phyloP scores from a whole-genome alignment of 768 basidiomycete species.

The Artomyces pyxidatus region DNA sequence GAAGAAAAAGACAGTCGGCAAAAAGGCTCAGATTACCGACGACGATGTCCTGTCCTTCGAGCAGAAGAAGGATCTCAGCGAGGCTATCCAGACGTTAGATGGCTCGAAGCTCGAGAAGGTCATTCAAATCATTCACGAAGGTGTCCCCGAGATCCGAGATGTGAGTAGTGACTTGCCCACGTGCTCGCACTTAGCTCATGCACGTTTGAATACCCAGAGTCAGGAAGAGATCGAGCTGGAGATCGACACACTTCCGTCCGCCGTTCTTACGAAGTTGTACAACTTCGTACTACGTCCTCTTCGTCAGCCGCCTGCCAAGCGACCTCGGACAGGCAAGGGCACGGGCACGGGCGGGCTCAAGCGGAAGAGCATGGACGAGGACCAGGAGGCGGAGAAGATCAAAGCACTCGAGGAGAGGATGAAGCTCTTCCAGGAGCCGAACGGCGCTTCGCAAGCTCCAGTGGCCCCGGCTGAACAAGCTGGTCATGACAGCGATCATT shows the following conservation, averaged over 20 bases:
- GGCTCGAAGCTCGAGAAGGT: slow-evolving; percentile 80
- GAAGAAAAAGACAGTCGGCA: slow-evolving; percentile 50
- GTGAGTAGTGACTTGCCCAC: slow-evolving; percentile 42
- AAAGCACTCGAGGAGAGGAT: slow-evolving; percentile 83
- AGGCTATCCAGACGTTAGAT: slow-evolving; percentile 84
- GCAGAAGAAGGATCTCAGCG: slow-evolving; percentile 97
- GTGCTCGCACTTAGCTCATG: slow-evolving; percentile 11
- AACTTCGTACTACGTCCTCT: slow-evolving; percentile 86
- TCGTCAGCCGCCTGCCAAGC: slow-evolving; percentile 46
- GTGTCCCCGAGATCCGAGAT: slow-evolving; percentile 87
- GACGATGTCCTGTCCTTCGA: slow-evolving; percentile 86
- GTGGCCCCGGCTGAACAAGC: slow-evolving; percentile 28
- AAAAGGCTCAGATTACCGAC: slow-evolving; percentile 56
- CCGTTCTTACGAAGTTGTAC: slow-evolving; percentile 88
- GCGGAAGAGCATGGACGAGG: slow-evolving; percentile 95
- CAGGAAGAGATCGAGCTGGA: slow-evolving; percentile 98
- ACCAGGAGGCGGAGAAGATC: slow-evolving; percentile 93
- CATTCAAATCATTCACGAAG: slow-evolving; percentile 91
- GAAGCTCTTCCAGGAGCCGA: slow-evolving; percentile 62
- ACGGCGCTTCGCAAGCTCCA: slow-evolving; percentile 29
- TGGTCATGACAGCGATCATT: slow-evolving; percentile 60
- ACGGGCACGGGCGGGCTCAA: slow-evolving; percentile 86
- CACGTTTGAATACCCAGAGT: slow-evolving; percentile 44
- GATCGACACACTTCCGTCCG: slow-evolving; percentile 83
- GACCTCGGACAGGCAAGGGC: slow-evolving; percentile 66